Conservation (phyloP, 2,329 filamentous ascomycete species). For the Fusarium decemcellulare region DNA sequence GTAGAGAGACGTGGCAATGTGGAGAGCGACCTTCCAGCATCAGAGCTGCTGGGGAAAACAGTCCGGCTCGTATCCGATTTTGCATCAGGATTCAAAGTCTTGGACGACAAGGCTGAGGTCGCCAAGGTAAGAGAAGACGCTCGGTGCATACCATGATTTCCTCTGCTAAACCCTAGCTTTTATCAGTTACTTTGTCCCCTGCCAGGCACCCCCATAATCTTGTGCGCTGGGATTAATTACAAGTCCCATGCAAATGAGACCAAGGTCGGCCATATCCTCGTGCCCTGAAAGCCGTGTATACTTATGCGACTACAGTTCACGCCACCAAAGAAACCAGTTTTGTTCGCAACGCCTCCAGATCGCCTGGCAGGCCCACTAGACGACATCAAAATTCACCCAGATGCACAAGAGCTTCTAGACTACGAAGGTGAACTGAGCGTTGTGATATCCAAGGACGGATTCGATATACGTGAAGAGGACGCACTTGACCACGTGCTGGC, state of each 20-base stretch:
- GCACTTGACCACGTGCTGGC: slow-evolving; percentile 65
- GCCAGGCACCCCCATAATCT: slow-evolving; percentile 6
- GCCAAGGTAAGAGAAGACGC: not conserved
- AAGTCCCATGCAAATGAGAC: slow-evolving; percentile 18
- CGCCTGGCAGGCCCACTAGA: slow-evolving; percentile 10
- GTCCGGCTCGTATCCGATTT: slow-evolving; percentile 10
- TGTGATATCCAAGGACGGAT: slow-evolving; percentile 63
- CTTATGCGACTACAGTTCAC: not conserved
- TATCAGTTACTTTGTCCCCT: slow-evolving; percentile 13
- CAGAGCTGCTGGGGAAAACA: slow-evolving; percentile 1
- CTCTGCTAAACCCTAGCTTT: not conserved
- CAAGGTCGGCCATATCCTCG: not conserved
- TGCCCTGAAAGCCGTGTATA: not conserved
- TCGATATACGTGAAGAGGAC: slow-evolving; percentile 59
- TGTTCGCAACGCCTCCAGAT: slow-evolving; percentile 14
- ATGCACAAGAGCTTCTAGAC: slow-evolving; percentile 46
- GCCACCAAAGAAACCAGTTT: slow-evolving; percentile 14
- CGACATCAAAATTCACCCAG: slow-evolving; percentile 15
- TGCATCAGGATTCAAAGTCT: slow-evolving; percentile 9
- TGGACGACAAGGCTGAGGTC: slow-evolving; percentile 7
- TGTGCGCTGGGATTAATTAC: slow-evolving; percentile 19
- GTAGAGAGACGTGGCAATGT: slow-evolving; percentile 3
- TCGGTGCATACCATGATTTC: not conserved
- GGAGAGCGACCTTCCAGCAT: slow-evolving; percentile 2
- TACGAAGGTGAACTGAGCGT: slow-evolving; percentile 63